phyloP scores from a whole-genome alignment of 75 land plant genomes.

The Picea glauca region DNA sequence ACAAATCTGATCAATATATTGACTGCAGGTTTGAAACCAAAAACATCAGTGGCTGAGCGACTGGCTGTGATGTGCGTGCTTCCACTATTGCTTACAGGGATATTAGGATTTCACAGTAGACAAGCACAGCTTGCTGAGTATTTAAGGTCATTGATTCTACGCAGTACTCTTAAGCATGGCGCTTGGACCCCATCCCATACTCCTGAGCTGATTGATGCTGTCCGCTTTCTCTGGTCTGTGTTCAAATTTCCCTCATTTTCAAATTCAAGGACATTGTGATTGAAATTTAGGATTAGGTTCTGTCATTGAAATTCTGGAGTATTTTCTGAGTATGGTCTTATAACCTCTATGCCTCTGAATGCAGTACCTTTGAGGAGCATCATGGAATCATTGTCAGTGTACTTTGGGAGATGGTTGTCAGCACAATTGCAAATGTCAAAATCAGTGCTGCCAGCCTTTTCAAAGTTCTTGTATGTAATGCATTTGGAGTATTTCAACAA shows the following conservation, averaged over 20 bases:
- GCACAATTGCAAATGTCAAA: slow-evolving; percentile 68
- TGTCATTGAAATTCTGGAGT: background rate
- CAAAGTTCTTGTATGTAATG: slow-evolving; percentile 78
- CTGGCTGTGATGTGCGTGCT: slow-evolving; percentile 71
- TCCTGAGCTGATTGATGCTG: slow-evolving; percentile 73
- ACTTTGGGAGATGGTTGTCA: slow-evolving; percentile 93
- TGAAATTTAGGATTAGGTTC: background rate
- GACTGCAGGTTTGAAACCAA: slow-evolving; percentile 70
- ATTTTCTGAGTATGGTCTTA: background rate
- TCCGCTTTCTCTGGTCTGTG: slow-evolving; percentile 91
- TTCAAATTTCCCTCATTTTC: background rate
- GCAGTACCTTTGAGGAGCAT: slow-evolving; percentile 85
- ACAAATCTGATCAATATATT: slow-evolving; percentile 4
- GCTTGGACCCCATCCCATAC: slow-evolving; percentile 33
- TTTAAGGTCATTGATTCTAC: slow-evolving; percentile 63
- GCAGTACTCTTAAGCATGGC: slow-evolving; percentile 39
- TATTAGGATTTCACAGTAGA: slow-evolving; percentile 61
- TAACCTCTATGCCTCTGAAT: slow-evolving; percentile 4
- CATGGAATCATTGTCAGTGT: slow-evolving; percentile 78
- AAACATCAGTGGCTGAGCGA: slow-evolving; percentile 53
- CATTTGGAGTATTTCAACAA: background rate
- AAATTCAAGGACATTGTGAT: background rate
- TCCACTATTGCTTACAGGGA: slow-evolving; percentile 84
- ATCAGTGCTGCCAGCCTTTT: slow-evolving; percentile 68
- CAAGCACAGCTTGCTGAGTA: slow-evolving; percentile 54